Percentiles rank a stretch among this genome's conserved stretches.
Evolutionary conservation across 192 early-diverging fungal species (phyloP).

Genomic region (Backusella luteola): DNA sequence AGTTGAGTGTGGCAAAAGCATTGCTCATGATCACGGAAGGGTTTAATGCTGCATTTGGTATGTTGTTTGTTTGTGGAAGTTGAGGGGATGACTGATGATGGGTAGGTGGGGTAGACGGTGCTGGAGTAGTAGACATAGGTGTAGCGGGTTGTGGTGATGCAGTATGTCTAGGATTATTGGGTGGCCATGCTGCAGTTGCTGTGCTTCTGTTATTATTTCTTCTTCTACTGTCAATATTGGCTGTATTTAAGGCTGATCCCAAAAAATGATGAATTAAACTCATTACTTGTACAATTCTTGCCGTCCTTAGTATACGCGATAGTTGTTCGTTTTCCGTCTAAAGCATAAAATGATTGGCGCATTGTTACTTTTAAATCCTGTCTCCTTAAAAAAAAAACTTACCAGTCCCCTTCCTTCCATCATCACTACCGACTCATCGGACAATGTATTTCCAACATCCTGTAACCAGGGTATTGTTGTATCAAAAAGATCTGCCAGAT

Average conservation of each 20-base stretch:
- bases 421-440: neutral
- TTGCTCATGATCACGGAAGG: neutral
- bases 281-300: constrained; percentile 30
- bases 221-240: constrained; percentile 20
- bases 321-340: neutral
- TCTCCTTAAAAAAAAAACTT: neutral
- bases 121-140: neutral
- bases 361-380: neutral
- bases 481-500: constrained; percentile 27
- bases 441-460: neutral
- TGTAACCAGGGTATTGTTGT: constrained; percentile 20
- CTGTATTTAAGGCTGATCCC: constrained; percentile 26
- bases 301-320: constrained; percentile 16
- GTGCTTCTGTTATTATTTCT: neutral
- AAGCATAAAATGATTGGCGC: neutral
- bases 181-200: neutral
- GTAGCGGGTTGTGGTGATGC: neutral
- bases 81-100: neutral
- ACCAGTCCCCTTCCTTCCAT: neutral
- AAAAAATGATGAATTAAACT: constrained; percentile 34
- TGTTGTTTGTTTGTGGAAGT: neutral
- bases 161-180: neutral
- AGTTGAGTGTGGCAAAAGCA: neutral
- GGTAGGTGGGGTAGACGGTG: neutral
- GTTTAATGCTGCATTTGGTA: neutral